Evolutionary conservation across 1,284 basidiomycete genomes (phyloP), one percentile per base, ranked within the genome.

Genomic region (Butyriboletus appendiculatus): DNA sequence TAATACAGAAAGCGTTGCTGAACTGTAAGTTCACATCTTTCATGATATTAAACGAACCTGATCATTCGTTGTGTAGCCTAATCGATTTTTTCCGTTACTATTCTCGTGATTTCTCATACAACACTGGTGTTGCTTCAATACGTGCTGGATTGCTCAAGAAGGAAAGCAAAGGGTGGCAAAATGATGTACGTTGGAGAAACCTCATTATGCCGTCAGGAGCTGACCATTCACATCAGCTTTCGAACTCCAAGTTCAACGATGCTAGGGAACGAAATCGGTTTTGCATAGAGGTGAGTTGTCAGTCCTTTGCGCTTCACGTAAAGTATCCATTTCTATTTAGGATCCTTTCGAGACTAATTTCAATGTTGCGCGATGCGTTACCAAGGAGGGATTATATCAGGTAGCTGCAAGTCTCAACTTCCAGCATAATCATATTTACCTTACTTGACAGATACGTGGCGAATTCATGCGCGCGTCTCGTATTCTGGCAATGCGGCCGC

Each of bases 21-120:
- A 98, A 73, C 77, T 99, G 85, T 92, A 63, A 60, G 88, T 77
- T 26, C 22, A 34, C 9, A 6, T 22, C 11, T 32, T 50, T 50
- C 37, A 20, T 59, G 22, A 42, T 53, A 34, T 55, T 30, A 51
- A 37, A 45, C 42, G 32, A 52, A n/a, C 18, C 55, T 64, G 47
- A 65, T 52, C 30, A 32, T 40, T 34, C 20, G 33, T 32, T 24
- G 1, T 49, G 42, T 24, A 94, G 92, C 64, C 79, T 99, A 70
- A 93, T 98, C 69, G 96, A 98, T 72, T 98, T 99, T 73, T 99
- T 98, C 82, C 88, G 92, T 62, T 98, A 94, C 75, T 98, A 93
- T 73, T 89, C 94, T 46, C 89, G 94, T 62, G 94, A 96, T 68
- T 98, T 98, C 75, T 78, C 82, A 56, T 99, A 98, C 74, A 92